phyloP scores from a whole-genome alignment of 1,139 yeast species.

The Pneumocystis canis region DNA sequence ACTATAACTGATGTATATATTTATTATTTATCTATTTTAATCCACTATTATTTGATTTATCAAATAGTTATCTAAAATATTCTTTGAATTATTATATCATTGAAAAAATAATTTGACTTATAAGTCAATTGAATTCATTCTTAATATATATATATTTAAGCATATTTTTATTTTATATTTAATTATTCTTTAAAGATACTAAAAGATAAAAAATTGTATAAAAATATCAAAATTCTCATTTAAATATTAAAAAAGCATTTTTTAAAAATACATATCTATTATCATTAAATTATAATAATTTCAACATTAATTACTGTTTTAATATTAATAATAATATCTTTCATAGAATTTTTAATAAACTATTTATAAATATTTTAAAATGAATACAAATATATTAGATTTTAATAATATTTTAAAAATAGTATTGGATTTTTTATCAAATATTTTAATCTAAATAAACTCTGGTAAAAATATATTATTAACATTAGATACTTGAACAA shows the following conservation, averaged over 20 bases:
- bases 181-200: not conserved
- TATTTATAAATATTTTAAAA: not conserved
- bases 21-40: not conserved
- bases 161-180: not conserved
- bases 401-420: not conserved
- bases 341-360: not conserved
- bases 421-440: no score
- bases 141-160: not conserved
- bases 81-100: no score
- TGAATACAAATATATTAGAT: not conserved
- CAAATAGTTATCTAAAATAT: not conserved
- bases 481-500: no score
- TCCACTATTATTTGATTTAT: not conserved
- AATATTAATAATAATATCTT: not conserved
- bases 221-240: no score
- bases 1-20: not conserved
- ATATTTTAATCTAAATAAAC: no score
- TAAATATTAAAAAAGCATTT: not conserved
- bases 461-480: not conserved
- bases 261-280: not conserved
- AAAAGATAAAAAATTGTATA: not conserved
- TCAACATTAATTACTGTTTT: not conserved
- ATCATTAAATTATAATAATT: not conserved
- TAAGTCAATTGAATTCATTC: no score
- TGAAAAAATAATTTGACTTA: not conserved